phyloP scores from a whole-genome alignment of 169 alveolate genomes.

The Plasmodium inui region DNA sequence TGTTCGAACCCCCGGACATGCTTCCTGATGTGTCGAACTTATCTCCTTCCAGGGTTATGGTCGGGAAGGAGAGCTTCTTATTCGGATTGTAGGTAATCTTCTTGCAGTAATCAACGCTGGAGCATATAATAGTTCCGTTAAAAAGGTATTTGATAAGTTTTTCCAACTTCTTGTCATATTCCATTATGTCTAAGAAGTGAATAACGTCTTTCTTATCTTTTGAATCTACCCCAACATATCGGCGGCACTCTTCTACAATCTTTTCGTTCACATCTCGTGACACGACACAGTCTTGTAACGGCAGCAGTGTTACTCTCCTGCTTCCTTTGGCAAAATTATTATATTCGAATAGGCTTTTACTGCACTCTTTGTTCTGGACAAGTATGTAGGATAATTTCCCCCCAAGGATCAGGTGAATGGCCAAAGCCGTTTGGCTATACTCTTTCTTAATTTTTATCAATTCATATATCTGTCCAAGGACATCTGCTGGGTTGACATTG shows the following conservation, averaged over 20 bases:
- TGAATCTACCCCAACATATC: constrained; percentile 53
- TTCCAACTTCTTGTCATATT: constrained; percentile 79
- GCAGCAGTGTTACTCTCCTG: constrained; percentile 82
- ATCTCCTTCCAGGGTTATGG: constrained; percentile 94
- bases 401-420: constrained; percentile 81
- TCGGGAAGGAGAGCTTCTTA: constrained; percentile 82
- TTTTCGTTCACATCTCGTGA: constrained; percentile 75
- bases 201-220: constrained; percentile 69
- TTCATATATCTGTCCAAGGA: constrained; percentile 82
- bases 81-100: constrained; percentile 88
- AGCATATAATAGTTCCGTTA: constrained; percentile 89
- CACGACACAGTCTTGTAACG: constrained; percentile 79
- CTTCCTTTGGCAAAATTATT: constrained; percentile 73
- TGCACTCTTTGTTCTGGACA: constrained; percentile 79
- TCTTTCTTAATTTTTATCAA: constrained; percentile 76
- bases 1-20: constrained; percentile 92
- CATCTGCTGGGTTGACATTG: constrained; percentile 50
- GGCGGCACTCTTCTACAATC: constrained; percentile 77
- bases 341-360: constrained; percentile 77
- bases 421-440: constrained; percentile 76
- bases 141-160: constrained; percentile 88
- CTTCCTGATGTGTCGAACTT: constrained; percentile 92
- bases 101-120: constrained; percentile 87
- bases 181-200: constrained; percentile 80
- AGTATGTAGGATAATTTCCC: constrained; percentile 78